A percentile compares a stretch with the other conserved stretches of the same genome.
phyloP scores from a whole-genome alignment of 805 yeast genomes.

The Candida railenensis region DNA sequence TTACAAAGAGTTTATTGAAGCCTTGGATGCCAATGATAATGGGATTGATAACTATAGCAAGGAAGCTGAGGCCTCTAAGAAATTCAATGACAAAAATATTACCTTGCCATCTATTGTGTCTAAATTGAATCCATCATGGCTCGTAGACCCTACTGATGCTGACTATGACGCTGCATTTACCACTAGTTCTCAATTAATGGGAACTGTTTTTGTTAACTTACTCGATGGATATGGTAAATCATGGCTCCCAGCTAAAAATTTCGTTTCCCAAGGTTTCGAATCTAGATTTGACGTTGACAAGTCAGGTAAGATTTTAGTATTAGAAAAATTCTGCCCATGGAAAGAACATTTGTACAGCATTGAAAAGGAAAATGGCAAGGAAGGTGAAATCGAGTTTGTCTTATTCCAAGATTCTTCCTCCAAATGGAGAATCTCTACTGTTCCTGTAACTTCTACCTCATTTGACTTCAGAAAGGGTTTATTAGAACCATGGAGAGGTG shows the following conservation, averaged over 20 bases:
- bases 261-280: slow-evolving; percentile 70
- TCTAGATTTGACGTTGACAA: slow-evolving; percentile 58
- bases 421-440: slow-evolving; percentile 88
- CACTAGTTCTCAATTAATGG: slow-evolving; percentile 80
- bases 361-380: slow-evolving; percentile 58
- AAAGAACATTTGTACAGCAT: slow-evolving; percentile 82
- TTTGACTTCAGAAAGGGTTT: slow-evolving; percentile 84
- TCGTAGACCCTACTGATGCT: slow-evolving; percentile 61
- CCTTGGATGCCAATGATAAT: slow-evolving; percentile 94
- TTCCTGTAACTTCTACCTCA: slow-evolving; percentile 73
- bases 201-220: slow-evolving; percentile 67
- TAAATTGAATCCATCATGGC: slow-evolving; percentile 85
- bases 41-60: slow-evolving; percentile 73
- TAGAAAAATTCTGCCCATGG: slow-evolving; percentile 89
- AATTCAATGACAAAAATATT: slow-evolving; percentile 70
- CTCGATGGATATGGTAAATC: slow-evolving; percentile 73
- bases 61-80: slow-evolving; percentile 46
- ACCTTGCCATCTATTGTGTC: slow-evolving; percentile 77
- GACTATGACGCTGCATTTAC: slow-evolving; percentile 65
- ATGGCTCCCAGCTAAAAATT: slow-evolving; percentile 86
- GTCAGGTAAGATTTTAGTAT: slow-evolving; percentile 71
- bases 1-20: slow-evolving; percentile 85
- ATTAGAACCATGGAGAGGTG: slow-evolving; percentile 93
- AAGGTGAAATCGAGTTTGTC: slow-evolving; percentile 67
- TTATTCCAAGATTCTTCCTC: slow-evolving; percentile 72